Percentiles rank a stretch among this genome's conserved stretches.
Conservation (phyloP, 2,329 filamentous ascomycete genomes). For the Colletotrichum noveboracense region DNA sequence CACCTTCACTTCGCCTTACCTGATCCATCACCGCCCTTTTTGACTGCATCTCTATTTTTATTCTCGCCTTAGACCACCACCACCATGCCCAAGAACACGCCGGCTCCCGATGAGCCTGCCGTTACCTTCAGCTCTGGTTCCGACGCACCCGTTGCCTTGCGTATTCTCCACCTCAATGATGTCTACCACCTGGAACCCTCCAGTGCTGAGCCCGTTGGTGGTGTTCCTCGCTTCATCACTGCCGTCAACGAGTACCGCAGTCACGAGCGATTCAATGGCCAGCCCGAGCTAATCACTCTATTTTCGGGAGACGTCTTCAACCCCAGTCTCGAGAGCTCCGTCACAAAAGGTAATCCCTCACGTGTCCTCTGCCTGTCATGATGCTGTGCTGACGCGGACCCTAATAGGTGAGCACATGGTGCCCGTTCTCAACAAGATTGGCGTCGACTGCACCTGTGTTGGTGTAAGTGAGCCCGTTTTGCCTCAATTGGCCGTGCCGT, state of each 20-base stretch:
- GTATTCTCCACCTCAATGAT: constrained; percentile 92
- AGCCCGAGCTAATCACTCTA: constrained; percentile 74
- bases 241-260: constrained; percentile 77
- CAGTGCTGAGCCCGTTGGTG: constrained; percentile 83
- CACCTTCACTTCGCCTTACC: neutral
- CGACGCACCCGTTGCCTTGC: constrained; percentile 65
- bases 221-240: constrained; percentile 80
- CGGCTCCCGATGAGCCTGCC: constrained; percentile 17
- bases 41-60: neutral
- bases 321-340: constrained; percentile 84
- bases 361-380: neutral
- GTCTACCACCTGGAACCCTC: constrained; percentile 84
- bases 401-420: constrained; percentile 81
- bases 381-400: neutral
- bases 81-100: constrained; percentile 18
- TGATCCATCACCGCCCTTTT: neutral
- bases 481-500: neutral
- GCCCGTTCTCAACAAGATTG: constrained; percentile 77
- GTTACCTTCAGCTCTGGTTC: constrained; percentile 36
- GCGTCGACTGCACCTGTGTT: constrained; percentile 81
- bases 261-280: constrained; percentile 62
- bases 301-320: constrained; percentile 96
- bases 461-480: constrained; percentile 63
- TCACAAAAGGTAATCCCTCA: constrained; percentile 73
- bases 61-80: neutral